Base-by-base conservation (phyloP, 495 filamentous ascomycete species). In the Friedmanniomyces simplex region DNA sequence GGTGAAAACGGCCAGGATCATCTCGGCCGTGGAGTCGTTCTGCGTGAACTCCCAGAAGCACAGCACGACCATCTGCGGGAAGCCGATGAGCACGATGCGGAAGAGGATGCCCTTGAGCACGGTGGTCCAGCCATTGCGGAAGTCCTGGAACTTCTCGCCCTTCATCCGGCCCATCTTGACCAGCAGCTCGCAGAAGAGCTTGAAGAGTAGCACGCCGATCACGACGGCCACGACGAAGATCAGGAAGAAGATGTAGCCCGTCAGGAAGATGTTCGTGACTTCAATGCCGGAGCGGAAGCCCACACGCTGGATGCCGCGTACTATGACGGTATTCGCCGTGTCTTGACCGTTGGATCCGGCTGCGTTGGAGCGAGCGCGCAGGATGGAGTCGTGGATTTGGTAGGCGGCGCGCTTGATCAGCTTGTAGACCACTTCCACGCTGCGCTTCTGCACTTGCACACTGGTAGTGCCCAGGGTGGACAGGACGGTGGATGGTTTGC, bases 31-130 rank as follows among this genome's bases (percentile, higher is more conserved):
- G 0, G 93, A 97, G 69, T 98, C 91, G 48, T 79, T 76, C 52
- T 81, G 76, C 1, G 90, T 96, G 37, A 96, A 81, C 66, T 98
- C 93, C 93, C 93, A 98, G 57, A 96, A 77, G 68, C 89, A 95
- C 24, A 97, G 79, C 20, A 96, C 83, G 50, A 80, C 77, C 79
- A 96, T 91, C 71, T 95, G 91, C 4, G 93, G 89, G 72, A 89
- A 95, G 50, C 91, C 93, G 60, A 98, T 94, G 47, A 96, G 80
- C 14, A 90, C 83, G 68, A 95, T 71, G 46, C 93, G 84, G 78
- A 90, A 98, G 57, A 98, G 75, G 63, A 97, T 95, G 46, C 91
- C 93, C 70, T 90, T 89, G 59, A 89, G 75, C 20, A 94, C 87
- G 41, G 87, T 79, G 71, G 79, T 86, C 89, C 89, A 95, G 47